Conservation (phyloP, 2,329 filamentous ascomycete genomes). For the Tolypocladium endophyticum region DNA sequence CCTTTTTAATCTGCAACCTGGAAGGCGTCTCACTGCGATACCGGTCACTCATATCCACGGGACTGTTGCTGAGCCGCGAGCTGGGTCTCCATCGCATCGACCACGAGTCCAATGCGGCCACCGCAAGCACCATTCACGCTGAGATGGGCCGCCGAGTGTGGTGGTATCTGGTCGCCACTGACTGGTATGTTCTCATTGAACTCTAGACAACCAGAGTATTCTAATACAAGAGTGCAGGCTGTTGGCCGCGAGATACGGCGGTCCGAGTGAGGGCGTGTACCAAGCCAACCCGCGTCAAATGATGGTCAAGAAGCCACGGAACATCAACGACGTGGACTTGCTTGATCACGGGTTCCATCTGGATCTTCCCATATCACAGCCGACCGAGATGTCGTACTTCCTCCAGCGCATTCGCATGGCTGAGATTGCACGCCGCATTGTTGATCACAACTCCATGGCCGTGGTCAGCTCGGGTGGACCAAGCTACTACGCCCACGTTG, state of each 20-base stretch:
- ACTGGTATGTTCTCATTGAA: neutral
- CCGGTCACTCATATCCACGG: neutral
- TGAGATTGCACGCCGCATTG: neutral
- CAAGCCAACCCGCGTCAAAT: neutral
- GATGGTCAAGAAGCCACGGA: neutral
- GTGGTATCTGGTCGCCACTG: neutral
- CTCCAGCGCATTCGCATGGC: neutral
- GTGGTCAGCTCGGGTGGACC: neutral
- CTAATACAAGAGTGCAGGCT: neutral
- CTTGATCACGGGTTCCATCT: neutral
- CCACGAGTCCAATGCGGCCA: neutral
- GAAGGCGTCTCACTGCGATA: neutral
- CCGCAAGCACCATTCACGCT: neutral
- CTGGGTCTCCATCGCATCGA: neutral
- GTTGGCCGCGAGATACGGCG: neutral
- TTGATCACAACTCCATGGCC: neutral
- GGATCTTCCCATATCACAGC: neutral
- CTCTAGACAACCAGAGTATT: neutral
- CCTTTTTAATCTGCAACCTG: neutral
- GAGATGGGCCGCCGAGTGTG: neutral
- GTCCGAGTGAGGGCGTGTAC: neutral
- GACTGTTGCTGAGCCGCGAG: neutral
- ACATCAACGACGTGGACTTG: slow-evolving; percentile 1
- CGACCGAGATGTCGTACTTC: neutral
- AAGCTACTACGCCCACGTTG: neutral